phyloP scores from a whole-genome alignment of 2,329 filamentous ascomycete genomes.

The Samsoniella hepiali region DNA sequence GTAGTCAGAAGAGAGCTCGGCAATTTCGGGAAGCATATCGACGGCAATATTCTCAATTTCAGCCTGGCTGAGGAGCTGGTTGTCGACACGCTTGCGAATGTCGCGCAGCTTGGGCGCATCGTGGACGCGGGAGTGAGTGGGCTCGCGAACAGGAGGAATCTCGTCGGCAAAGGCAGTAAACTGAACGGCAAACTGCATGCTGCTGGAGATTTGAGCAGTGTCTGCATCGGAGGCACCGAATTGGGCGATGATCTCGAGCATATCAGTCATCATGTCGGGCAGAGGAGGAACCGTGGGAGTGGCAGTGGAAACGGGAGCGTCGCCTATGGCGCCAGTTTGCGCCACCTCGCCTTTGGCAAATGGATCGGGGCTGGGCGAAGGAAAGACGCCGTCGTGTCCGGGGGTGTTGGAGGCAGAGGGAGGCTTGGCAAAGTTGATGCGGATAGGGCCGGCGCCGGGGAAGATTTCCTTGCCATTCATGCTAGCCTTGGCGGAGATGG shows the following conservation, averaged over 20 bases:
- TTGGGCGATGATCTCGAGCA: constrained; percentile 79
- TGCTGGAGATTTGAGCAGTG: constrained; percentile 64
- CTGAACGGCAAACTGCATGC: constrained; percentile 72
- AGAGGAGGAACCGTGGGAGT: constrained; percentile 69
- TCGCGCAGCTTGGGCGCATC: constrained; percentile 93
- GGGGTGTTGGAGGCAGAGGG: constrained; percentile 87
- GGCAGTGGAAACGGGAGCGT: constrained; percentile 36
- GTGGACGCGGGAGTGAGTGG: constrained; percentile 82
- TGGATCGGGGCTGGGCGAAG: constrained; percentile 87
- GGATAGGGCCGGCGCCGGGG: constrained; percentile 87
- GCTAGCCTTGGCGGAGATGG: constrained; percentile 79
- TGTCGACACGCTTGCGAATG: constrained; percentile 96
- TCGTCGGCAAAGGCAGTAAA: constrained; percentile 73
- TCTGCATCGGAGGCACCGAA: constrained; percentile 85
- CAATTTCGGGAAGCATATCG: constrained; percentile 95
- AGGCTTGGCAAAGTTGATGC: constrained; percentile 97
- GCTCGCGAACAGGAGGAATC: constrained; percentile 84
- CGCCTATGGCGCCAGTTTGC: constrained; percentile 33
- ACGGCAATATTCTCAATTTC: constrained; percentile 92
- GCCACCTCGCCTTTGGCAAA: constrained; percentile 56
- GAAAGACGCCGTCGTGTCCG: constrained; percentile 80
- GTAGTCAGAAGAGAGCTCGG: constrained; percentile 92
- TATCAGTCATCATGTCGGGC: constrained; percentile 74
- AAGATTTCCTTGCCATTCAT: constrained; percentile 98
- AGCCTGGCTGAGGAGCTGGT: constrained; percentile 76